Conservation (phyloP, 495 filamentous ascomycete genomes). For the Hypoxylon trugodes region DNA sequence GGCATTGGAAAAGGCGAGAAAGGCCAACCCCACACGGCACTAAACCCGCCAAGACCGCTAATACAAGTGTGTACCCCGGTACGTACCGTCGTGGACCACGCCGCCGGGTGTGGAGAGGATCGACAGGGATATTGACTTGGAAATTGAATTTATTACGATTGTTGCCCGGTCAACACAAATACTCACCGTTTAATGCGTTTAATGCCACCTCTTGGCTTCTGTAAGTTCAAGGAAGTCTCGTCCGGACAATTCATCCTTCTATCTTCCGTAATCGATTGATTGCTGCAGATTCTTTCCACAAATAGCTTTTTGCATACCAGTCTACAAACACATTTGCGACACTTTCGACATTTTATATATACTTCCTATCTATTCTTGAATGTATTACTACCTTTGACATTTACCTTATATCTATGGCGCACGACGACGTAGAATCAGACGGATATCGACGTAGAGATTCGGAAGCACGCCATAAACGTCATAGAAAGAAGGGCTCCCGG, state of each 20-base stretch:
- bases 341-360: no score
- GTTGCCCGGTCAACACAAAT: slow-evolving; percentile 54
- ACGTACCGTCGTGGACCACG: slow-evolving; percentile 4
- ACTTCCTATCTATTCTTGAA: neutral
- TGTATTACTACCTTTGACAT: slow-evolving; percentile 13
- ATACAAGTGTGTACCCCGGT: slow-evolving; percentile 2
- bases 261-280: slow-evolving; percentile 34
- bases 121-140: slow-evolving; percentile 26
- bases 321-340: no score
- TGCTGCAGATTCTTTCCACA: slow-evolving; percentile 35
- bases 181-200: slow-evolving; percentile 36
- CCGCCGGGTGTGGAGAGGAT: neutral
- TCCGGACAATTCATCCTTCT: slow-evolving; percentile 12
- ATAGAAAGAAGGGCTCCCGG: slow-evolving; percentile 40
- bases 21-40: slow-evolving; percentile 8
- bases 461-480: slow-evolving; percentile 37
- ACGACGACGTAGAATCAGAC: slow-evolving; percentile 43
- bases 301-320: slow-evolving; percentile 28
- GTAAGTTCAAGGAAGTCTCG: no score
- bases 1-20: neutral
- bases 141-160: no score
- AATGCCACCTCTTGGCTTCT: slow-evolving; percentile 17
- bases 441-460: slow-evolving; percentile 41
- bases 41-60: slow-evolving; percentile 7
- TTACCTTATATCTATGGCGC: slow-evolving; percentile 33